Base-by-base conservation (phyloP, 2,329 filamentous ascomycete species). In the Dactylellina cionopaga region DNA sequence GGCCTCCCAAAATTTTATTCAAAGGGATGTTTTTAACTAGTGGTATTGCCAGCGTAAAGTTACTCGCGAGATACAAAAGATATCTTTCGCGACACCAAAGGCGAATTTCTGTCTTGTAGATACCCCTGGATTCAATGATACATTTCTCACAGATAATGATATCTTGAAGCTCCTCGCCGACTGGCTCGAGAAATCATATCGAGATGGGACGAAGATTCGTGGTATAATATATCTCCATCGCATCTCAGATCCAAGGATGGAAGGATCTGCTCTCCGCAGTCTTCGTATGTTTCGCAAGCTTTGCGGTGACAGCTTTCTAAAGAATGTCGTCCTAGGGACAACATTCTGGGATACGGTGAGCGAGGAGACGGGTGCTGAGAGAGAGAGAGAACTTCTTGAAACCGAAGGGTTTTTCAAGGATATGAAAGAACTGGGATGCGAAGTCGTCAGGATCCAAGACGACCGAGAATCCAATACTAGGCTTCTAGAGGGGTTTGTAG, bases 251-350 rank as follows among this genome's bases (percentile, higher is more conserved):
- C 46, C 58, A 0, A 75, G 80, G 1, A 79, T 82, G 76, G 63
- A 75, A 5, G 80, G 80, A 0, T 78, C 79, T 0, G 75, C 79
- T 0, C 44, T 79, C 6, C 74, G 75, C 2, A 81, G 80, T 35
- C 63, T 83, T 0, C 62, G 74, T 6, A 80, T 82, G 75, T 81
- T 83, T 64, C 77, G 78, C 43, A 75, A 80, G 17, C 75, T 80
- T 1, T 78, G 76, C 44, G 78, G 79, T 1, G 75, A 80, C 15
- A 75, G 80, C 13, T 78, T 78, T 19, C 76, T 83, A 1, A 74
- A 33, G 22, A 75, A 62, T 46, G 81, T 83, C 15, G 74, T 81
- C 3, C 74, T 84, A 11, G 78, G 77, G 0, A 83, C 82, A 2
- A 83, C 79, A 13, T 80, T 81, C 76, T 84, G 82, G 82, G 31